phyloP scores from a whole-genome alignment of 2,329 filamentous ascomycete species.

The Aspergillus neotritici region DNA sequence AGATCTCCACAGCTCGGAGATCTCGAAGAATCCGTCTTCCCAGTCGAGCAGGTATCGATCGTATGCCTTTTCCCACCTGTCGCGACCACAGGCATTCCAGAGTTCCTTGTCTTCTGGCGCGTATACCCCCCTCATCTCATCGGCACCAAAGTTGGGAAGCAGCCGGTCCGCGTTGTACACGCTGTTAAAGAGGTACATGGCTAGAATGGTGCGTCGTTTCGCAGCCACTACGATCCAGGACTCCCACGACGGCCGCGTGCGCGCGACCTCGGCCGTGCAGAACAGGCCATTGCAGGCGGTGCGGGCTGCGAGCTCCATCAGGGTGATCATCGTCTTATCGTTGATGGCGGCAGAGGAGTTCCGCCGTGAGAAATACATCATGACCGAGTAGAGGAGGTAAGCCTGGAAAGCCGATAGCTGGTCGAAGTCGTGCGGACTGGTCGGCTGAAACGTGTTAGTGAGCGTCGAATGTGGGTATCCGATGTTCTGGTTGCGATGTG shows the following conservation, averaged over 20 bases:
- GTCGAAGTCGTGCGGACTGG: conserved; percentile 8
- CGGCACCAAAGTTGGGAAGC: conserved; percentile 46
- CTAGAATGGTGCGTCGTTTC: conserved; percentile 48
- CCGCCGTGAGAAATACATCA: conserved; percentile 41
- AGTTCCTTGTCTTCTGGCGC: conserved; percentile 40
- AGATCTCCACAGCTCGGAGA: conserved; percentile 50
- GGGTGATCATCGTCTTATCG: conserved; percentile 44
- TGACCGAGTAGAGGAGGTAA: conserved; percentile 50
- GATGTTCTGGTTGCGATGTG: neutral
- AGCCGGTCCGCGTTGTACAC: conserved; percentile 42
- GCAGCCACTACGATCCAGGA: conserved; percentile 51
- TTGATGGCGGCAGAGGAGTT: conserved; percentile 26
- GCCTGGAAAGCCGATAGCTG: conserved; percentile 48
- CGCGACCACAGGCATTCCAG: conserved; percentile 39
- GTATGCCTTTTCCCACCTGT: conserved; percentile 43
- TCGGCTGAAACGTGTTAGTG: neutral
- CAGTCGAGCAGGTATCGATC: conserved; percentile 41
- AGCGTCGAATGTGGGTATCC: conserved; percentile 7
- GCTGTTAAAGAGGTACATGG: conserved; percentile 52
- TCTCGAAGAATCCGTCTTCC: conserved; percentile 37
- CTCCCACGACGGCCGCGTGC: conserved; percentile 46
- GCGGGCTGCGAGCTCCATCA: conserved; percentile 47
- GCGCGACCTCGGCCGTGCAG: conserved; percentile 39
- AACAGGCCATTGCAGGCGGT: conserved; percentile 40
- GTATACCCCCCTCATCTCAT: conserved; percentile 44